Percentiles rank a stretch among this genome's conserved stretches.
phyloP scores from a whole-genome alignment of 805 yeast species.

The Myxozyma mucilagina region DNA sequence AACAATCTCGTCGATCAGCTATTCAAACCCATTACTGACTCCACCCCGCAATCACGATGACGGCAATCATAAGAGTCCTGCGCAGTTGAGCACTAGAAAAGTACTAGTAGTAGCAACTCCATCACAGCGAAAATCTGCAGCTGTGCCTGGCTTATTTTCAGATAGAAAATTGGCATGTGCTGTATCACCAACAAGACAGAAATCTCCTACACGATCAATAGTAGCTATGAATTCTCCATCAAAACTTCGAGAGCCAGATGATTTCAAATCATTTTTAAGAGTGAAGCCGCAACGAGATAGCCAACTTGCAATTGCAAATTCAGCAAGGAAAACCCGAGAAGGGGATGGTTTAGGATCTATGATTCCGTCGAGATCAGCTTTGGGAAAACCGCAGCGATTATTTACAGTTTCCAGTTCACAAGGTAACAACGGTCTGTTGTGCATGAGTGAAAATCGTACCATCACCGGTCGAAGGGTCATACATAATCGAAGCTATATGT shows the following conservation, averaged over 20 bases:
- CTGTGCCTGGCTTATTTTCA: not conserved
- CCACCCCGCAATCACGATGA: constrained; percentile 3
- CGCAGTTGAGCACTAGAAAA: not conserved
- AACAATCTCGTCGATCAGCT: not conserved
- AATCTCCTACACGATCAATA: not conserved
- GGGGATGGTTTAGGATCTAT: not conserved
- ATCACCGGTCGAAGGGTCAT: not conserved
- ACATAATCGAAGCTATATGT: not conserved
- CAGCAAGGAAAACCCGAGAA: constrained; percentile 5
- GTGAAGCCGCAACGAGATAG: constrained; percentile 26
- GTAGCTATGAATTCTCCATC: not conserved
- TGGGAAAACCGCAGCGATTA: constrained; percentile 26
- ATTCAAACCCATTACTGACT: not conserved
- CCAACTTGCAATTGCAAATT: constrained; percentile 16
- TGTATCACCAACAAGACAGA: not conserved
- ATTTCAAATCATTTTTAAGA: constrained; percentile 7
- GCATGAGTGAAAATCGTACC: not conserved
- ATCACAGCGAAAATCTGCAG: not conserved
- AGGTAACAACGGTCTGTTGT: not conserved
- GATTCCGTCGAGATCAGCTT: constrained; percentile 17
- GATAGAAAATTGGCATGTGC: constrained; percentile 3
- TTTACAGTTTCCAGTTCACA: not conserved
- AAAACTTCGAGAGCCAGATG: constrained; percentile 13
- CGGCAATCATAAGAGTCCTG: not conserved
- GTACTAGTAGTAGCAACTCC: constrained; percentile 12